phyloP scores from a whole-genome alignment of 2,329 filamentous ascomycete genomes.

The Cercospora sp. region DNA sequence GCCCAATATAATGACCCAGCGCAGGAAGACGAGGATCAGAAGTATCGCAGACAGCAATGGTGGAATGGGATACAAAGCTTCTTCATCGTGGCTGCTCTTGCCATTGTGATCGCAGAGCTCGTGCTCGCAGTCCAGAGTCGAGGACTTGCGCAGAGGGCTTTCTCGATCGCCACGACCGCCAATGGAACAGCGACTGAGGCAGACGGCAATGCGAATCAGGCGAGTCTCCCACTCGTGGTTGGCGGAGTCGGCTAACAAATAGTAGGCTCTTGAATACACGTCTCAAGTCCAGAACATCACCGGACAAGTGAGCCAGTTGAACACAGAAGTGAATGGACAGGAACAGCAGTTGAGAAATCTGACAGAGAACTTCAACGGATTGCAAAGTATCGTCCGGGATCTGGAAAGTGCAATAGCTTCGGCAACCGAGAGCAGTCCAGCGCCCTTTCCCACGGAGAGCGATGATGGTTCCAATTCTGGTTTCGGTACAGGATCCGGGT shows the following conservation, averaged over 20 bases:
- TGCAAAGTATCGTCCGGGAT: background rate
- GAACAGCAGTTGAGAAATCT: background rate
- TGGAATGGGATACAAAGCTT: background rate
- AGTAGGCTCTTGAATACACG: background rate
- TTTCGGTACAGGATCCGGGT: background rate
- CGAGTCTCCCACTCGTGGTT: background rate
- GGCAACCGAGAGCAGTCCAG: background rate
- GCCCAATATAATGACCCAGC: background rate
- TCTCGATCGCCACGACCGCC: background rate
- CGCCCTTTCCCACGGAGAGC: background rate
- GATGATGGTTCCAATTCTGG: background rate
- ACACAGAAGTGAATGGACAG: background rate
- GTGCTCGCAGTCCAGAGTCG: background rate
- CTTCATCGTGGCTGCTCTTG: background rate
- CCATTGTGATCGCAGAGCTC: background rate
- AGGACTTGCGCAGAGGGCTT: background rate
- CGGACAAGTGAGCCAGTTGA: background rate
- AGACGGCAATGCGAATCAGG: background rate
- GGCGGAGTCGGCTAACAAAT: background rate
- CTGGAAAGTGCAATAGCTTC: background rate
- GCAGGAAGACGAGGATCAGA: background rate
- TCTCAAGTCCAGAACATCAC: background rate
- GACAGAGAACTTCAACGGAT: background rate
- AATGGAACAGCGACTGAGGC: background rate
- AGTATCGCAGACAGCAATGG: background rate